A percentile compares a stretch with the other conserved stretches of the same genome.
These are phyloP conservation scores for Pholiota molesta DNA, from an alignment of 768 basidiomycete genomes.

Conservation along the genomic window DNA sequence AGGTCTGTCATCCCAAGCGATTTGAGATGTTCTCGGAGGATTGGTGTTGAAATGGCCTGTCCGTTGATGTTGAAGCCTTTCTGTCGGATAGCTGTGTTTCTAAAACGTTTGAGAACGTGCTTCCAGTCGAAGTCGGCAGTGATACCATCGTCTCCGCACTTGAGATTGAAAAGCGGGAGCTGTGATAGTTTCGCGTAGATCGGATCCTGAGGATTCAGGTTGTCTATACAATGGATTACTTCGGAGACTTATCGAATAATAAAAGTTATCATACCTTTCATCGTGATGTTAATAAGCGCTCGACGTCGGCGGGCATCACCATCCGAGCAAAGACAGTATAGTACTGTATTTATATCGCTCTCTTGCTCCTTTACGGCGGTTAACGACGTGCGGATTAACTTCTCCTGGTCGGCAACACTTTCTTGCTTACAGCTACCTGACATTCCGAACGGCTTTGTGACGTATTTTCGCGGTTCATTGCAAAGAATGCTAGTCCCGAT, in stretches of 20 bases:
- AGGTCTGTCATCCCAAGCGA: too few relatives aligned
- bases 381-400: neutral
- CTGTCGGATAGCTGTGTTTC: constrained; percentile 1
- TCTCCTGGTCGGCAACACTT: neutral
- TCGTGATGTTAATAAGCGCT: neutral
- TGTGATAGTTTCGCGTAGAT: neutral
- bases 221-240: too few relatives aligned
- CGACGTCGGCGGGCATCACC: constrained; percentile 6
- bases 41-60: neutral
- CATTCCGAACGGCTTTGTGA: too few relatives aligned
- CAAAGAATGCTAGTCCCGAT: too few relatives aligned
- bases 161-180: constrained; percentile 2
- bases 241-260: too few relatives aligned
- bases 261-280: neutral
- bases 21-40: neutral
- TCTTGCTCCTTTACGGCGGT: neutral
- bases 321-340: constrained; percentile 6
- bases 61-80: neutral
- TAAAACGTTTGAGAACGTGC: constrained; percentile 5
- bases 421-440: too few relatives aligned
- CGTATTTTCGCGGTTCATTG: too few relatives aligned
- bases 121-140: constrained; percentile 12
- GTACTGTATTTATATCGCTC: neutral
- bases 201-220: neutral
- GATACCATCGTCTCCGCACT: constrained; percentile 2